Base-by-base conservation (phyloP, 1,284 basidiomycete species). In the Ceratorhiza oryzae-sativae region DNA sequence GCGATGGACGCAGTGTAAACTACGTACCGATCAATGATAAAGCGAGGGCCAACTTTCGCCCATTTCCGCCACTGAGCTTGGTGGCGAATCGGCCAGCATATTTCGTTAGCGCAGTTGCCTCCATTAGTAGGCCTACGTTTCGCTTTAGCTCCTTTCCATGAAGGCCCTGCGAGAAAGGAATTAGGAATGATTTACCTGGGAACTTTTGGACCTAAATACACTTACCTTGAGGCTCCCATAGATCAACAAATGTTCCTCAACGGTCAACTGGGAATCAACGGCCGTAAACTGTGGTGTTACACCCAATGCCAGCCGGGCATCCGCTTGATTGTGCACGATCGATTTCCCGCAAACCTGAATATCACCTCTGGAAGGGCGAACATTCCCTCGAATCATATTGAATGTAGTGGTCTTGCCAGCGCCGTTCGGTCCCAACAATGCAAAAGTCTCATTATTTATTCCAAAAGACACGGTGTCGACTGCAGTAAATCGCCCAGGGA, bases 241-340 rank as follows among this genome's bases (percentile, higher is more conserved):
- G 0, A 80, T 75, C 76, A 84, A 73, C 41, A 94, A 81, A 76
- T 94, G 92, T 77, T 94, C 89, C 34, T 87, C 84, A 13, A 93
- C 92, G 2, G 89, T 93, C 59, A 94, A 80, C 74, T 91, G 87
- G 4, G 86, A 82, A 74, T 93, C 92, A 72, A 93, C 90, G 0
- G 92, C 91, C 3, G 91, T 91, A 80, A 92, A 91, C 76, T 94
- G 92, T 0, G 91, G 92, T 77, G 90, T 93, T 48, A 93, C 90
- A 1, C 91, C 91, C 3, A 93, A 84, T 5, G 85, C 83, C 3
- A 88, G 83, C 56, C 90, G 84, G 34, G 91, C 90, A 3, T 79
- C 82, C 42, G 86, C 85, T 0, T 90, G 86, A 70, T 87, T 82
- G 27, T 82, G 80, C 20, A 90, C 81, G 41, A 91, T 86, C 0